phyloP scores from a whole-genome alignment of 257 asterid genomes.

The Voacanga thouarsii region DNA sequence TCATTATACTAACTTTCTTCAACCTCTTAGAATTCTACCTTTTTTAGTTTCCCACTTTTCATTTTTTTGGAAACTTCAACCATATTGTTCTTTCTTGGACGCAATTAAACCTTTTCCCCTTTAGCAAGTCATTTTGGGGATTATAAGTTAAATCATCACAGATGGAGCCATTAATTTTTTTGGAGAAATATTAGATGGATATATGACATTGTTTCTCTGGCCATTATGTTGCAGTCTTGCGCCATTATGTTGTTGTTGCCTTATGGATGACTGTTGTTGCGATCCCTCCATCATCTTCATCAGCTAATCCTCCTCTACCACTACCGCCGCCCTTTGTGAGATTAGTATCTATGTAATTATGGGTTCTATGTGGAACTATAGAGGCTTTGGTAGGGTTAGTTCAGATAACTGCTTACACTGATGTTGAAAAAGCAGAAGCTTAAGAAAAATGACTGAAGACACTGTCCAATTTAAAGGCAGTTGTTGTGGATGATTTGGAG shows the following conservation, averaged over 20 bases:
- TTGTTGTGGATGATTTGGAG: constrained; percentile 68
- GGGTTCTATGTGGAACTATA: constrained; percentile 49
- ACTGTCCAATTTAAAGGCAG: constrained; percentile 58
- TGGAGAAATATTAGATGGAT: too few relatives aligned
- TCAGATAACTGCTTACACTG: constrained; percentile 61
- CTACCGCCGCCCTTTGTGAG: not conserved
- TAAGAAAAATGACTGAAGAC: constrained; percentile 79
- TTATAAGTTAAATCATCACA: too few relatives aligned
- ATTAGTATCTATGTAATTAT: not conserved
- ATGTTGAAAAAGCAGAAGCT: constrained; percentile 81
- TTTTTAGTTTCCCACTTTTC: too few relatives aligned
- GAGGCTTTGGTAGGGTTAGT: constrained; percentile 85
- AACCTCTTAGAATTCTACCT: too few relatives aligned
- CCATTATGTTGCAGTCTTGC: constrained; percentile 44
- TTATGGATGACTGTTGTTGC: constrained; percentile 77
- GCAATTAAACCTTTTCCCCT: too few relatives aligned
- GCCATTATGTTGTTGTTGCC: constrained; percentile 71
- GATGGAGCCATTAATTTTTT: too few relatives aligned
- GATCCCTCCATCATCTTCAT: constrained; percentile 75
- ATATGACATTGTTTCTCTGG: too few relatives aligned
- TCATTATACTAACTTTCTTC: too few relatives aligned
- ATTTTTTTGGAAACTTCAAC: too few relatives aligned
- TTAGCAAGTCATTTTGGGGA: too few relatives aligned
- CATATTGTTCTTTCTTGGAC: too few relatives aligned
- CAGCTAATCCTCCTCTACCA: not conserved